Conservation (phyloP, 2,329 filamentous ascomycete genomes). For the Microsporum ferrugineum region DNA sequence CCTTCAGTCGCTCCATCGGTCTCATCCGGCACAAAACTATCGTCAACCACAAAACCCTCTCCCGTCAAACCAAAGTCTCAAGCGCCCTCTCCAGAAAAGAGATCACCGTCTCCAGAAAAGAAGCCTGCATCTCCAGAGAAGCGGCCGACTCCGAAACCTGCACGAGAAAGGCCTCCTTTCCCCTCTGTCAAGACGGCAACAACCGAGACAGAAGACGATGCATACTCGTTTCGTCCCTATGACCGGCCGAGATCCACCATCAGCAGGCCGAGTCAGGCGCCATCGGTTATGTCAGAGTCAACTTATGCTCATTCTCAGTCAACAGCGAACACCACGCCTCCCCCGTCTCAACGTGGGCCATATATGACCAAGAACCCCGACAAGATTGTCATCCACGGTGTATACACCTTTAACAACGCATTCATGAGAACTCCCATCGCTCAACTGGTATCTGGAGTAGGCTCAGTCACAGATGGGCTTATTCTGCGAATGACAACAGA, state of each 20-base stretch:
- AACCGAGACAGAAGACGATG: conserved; percentile 49
- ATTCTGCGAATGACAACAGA: conserved; percentile 87
- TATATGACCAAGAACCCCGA: conserved; percentile 85
- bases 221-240: conserved; percentile 66
- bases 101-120: conserved; percentile 27
- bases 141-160: conserved; percentile 9
- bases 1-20: conserved; percentile 17
- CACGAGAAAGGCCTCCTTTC: conserved; percentile 7
- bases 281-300: conserved; percentile 66
- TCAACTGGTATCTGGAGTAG: conserved; percentile 73
- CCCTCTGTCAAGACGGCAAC: conserved; percentile 29
- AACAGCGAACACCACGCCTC: conserved; percentile 71
- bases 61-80: conserved; percentile 20
- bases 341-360: conserved; percentile 62
- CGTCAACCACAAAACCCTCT: conserved; percentile 15
- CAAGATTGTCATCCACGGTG: conserved; percentile 90
- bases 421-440: conserved; percentile 83
- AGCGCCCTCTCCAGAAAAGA: conserved; percentile 32
- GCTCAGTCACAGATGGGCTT: conserved; percentile 78
- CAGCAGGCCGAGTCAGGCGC: conserved; percentile 38
- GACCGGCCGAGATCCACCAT: conserved; percentile 52
- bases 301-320: conserved; percentile 79
- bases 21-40: conserved; percentile 21
- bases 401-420: conserved; percentile 84
- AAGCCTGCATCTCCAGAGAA: conserved; percentile 5